Base-by-base conservation (phyloP, 768 basidiomycete genomes). In the Trichaptum fuscoviolaceum region DNA sequence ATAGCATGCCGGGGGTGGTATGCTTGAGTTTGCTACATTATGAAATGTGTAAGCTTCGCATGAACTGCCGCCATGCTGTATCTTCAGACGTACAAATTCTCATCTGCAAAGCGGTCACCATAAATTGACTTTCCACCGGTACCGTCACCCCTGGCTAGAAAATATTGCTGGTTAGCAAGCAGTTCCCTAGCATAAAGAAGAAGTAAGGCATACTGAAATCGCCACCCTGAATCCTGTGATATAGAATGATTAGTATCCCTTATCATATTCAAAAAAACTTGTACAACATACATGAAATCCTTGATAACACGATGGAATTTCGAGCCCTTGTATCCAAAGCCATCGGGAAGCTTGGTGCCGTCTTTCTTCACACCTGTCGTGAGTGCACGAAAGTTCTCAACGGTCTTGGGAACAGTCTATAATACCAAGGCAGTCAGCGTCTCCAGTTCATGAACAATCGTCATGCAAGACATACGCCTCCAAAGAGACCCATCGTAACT, bases 301-400 rank as follows among this genome's bases (percentile, higher is more conserved):
- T 93, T 92, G 76, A 97, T 96, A 68, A 98, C 87, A 75, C 96
- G 91, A 80, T 99, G 96, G 87, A 99, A 99, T 71, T 89, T 89
- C 67, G 94, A 95, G 58, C 93, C 95, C 78, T 96, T 91, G 85
- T 95, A 99, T 10, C 96, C 95, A 74, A 84, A 96, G 20, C 89
- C 94, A 62, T 91, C 85, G 20, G 87, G 85, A 64, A 83, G 73
- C 35, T 79, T 75, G 1, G 83, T 83, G 67, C 92, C 92, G 66
- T 91, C 87, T 80, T 90, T 93, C 71, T 84, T 86, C 72, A 87
- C 82, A 66, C 96, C 93, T 42, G 94, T 93, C 15, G 92, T 82
- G 70, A 99, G 84, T 62, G 95, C 93, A 66, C 95, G 90, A 87
- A 99, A 99, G 85, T 99, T 99, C 84, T 95, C 96, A 26, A 83